phyloP scores from a whole-genome alignment of 1,284 basidiomycete species.

The Apiotrichum mycotoxinovorans region DNA sequence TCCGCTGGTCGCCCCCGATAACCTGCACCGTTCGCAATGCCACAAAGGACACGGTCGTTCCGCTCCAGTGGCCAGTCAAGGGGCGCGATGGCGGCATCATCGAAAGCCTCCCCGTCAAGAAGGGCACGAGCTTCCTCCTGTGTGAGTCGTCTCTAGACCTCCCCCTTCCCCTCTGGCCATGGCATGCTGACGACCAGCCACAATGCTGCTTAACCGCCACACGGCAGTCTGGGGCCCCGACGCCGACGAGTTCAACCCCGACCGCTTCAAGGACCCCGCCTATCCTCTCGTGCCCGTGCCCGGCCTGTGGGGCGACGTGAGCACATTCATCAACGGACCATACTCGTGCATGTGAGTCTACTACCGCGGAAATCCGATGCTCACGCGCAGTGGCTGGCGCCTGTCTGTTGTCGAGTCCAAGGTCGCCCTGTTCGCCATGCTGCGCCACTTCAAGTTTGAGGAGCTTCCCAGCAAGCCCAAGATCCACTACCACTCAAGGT shows the following conservation, averaged over 20 bases:
- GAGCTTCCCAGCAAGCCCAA: conserved; percentile 38
- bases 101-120: conserved; percentile 21
- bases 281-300: conserved; percentile 48
- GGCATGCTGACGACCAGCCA: neutral
- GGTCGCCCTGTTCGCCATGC: conserved; percentile 56
- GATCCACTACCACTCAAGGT: conserved; percentile 5
- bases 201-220: conserved; percentile 56
- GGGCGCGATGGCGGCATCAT: conserved; percentile 40
- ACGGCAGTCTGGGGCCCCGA: conserved; percentile 62
- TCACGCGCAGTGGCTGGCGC: conserved; percentile 53
- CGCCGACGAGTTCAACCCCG: conserved; percentile 62
- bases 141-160: conserved; percentile 5
- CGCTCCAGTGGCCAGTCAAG: conserved; percentile 52
- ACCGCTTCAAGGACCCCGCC: conserved; percentile 52
- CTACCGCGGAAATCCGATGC: neutral
- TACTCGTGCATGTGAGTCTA: conserved; percentile 57
- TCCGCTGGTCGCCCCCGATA: conserved; percentile 62
- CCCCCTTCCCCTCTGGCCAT: too few species aligned
- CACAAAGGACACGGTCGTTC: conserved; percentile 59
- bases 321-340: conserved; percentile 63
- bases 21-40: conserved; percentile 60
- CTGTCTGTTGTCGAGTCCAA: conserved; percentile 64
- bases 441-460: conserved; percentile 57
- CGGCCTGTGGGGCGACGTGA: conserved; percentile 56
- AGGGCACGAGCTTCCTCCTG: conserved; percentile 25